A percentile compares a stretch with the other conserved stretches of the same genome.
Conservation (phyloP, 2,329 filamentous ascomycete species). For the Colletotrichum theobromicola region DNA sequence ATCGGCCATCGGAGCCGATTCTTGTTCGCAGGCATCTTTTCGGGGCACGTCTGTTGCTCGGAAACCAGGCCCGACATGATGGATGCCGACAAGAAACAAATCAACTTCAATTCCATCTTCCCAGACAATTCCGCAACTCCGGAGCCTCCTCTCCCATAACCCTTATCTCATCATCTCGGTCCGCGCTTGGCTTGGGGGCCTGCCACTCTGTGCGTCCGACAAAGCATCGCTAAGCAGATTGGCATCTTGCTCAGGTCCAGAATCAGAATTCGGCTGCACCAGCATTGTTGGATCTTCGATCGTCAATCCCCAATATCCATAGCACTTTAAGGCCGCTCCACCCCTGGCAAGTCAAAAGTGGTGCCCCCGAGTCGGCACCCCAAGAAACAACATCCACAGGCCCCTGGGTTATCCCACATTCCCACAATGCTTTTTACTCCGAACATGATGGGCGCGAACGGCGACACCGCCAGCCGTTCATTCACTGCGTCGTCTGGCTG, state of each 20-base stretch:
- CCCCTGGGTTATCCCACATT: background rate
- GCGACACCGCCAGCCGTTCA: background rate
- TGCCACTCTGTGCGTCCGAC: background rate
- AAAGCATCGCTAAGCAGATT: background rate
- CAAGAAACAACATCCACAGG: background rate
- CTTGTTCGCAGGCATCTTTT: background rate
- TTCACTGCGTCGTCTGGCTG: background rate
- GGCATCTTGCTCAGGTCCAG: background rate
- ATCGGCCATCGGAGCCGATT: background rate
- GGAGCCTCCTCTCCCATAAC: background rate
- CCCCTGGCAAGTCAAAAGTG: slow-evolving; percentile 17
- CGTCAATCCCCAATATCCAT: slow-evolving; percentile 9
- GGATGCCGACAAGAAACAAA: background rate
- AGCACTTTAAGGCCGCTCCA: slow-evolving; percentile 4
- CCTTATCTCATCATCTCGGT: background rate
- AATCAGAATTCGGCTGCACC: slow-evolving; percentile 10
- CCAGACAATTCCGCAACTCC: background rate
- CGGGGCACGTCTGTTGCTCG: background rate
- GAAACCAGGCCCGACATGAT: background rate
- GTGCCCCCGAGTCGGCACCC: background rate
- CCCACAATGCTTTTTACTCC: slow-evolving; percentile 1
- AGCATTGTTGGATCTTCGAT: slow-evolving; percentile 19
- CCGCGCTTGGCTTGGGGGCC: background rate
- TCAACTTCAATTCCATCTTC: background rate
- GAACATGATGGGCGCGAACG: background rate